Evolutionary conservation across 345 rosid species (phyloP).

Genomic region (Pugionium cornutum): DNA sequence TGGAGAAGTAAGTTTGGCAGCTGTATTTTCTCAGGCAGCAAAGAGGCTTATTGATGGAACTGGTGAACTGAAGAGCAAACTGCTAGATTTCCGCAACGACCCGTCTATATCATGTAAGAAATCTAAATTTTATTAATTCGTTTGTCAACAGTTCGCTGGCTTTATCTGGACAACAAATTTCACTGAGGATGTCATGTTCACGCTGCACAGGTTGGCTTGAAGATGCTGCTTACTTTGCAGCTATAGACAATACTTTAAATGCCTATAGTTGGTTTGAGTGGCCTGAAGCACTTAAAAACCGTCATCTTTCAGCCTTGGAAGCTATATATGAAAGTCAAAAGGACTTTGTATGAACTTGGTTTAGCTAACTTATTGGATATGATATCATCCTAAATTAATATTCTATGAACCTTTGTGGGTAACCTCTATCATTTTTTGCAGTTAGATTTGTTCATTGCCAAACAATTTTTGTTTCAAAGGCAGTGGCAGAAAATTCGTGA

Average conservation of each 20-base stretch:
- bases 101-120: conserved; percentile 68
- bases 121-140: background rate
- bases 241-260: conserved; percentile 62
- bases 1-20: conserved; percentile 13
- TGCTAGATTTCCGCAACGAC: conserved; percentile 61
- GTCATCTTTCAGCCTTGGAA: conserved; percentile 90
- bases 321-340: conserved; percentile 67
- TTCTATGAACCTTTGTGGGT: conserved; percentile 22
- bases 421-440: conserved; percentile 42
- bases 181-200: conserved; percentile 10
- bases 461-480: conserved; percentile 91
- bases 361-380: conserved; percentile 21
- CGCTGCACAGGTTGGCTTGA: conserved; percentile 82
- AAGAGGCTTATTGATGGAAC: conserved; percentile 64
- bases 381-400: conserved; percentile 5
- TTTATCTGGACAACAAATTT: conserved; percentile 7
- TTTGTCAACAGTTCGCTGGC: background rate
- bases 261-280: conserved; percentile 80
- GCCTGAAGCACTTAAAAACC: conserved; percentile 78
- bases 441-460: conserved; percentile 85
- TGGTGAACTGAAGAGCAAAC: conserved; percentile 61
- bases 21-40: conserved; percentile 65
- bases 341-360: conserved; percentile 66
- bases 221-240: conserved; percentile 97
- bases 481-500: conserved; percentile 86